phyloP scores from a whole-genome alignment of 139 green algal genomes.

The Chlamydomonas sp. region DNA sequence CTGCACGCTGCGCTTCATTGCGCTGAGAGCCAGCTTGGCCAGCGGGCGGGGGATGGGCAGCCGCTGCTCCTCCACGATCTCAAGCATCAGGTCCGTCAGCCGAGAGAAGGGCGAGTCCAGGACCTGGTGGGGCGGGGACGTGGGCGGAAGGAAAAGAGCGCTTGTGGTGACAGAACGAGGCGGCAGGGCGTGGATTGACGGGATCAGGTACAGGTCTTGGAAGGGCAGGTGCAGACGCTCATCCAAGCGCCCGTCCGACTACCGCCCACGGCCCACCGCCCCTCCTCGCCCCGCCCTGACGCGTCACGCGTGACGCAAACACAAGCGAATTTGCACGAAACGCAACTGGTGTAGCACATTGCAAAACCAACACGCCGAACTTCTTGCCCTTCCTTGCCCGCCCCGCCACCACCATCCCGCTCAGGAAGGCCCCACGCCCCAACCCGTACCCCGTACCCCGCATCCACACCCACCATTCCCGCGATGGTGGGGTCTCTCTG shows the following conservation, averaged over 20 bases:
- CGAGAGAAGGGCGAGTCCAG: conserved; percentile 93
- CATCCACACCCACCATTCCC: conserved; percentile 63
- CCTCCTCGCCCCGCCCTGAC: no score
- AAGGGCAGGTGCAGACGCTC: no score
- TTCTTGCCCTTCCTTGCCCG: conserved; percentile 64
- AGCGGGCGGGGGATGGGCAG: conserved; percentile 65
- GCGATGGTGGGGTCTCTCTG: conserved; percentile 75
- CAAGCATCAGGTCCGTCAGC: conserved; percentile 90
- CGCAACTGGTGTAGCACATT: no score
- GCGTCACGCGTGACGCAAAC: no score
- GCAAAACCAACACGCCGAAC: conserved; percentile 56
- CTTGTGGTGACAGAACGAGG: not conserved
- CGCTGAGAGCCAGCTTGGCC: conserved; percentile 65
- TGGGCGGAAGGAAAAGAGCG: not conserved
- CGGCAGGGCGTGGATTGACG: not conserved
- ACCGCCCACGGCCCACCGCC: no score
- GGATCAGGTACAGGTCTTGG: no score
- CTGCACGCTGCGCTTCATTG: conserved; percentile 79
- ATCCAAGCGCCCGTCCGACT: no score
- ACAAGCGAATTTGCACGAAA: no score
- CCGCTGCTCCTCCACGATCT: conserved; percentile 84
- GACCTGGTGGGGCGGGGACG: conserved; percentile 58
- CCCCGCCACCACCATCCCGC: not conserved
- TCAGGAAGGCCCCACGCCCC: not conserved
- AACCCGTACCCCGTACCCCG: not conserved